These are phyloP conservation scores for Podaxis sp. DNA, from an alignment of 768 basidiomycete genomes.

Conservation along the genomic window DNA sequence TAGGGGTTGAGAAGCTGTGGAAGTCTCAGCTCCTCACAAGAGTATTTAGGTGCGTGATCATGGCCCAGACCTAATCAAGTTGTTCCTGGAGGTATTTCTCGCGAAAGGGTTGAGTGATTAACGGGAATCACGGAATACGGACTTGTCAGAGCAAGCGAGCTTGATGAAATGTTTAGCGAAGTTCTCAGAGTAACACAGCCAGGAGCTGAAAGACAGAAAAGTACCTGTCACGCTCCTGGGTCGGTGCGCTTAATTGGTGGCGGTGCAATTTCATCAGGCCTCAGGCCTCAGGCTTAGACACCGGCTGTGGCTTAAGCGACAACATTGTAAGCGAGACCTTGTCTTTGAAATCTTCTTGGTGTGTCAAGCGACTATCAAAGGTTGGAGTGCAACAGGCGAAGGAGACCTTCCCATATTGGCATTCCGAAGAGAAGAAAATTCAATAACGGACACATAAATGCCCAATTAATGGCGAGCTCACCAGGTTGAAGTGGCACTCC, in stretches of 20 bases:
- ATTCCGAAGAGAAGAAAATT: background rate
- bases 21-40: background rate
- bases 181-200: slow-evolving; percentile 15
- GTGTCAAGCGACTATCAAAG: background rate
- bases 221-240: background rate
- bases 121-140: slow-evolving; percentile 10
- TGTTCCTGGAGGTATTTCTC: slow-evolving; percentile 3
- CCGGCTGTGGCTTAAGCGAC: background rate
- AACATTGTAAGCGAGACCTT: background rate
- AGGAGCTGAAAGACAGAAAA: slow-evolving; percentile 6
- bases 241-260: slow-evolving; percentile 7
- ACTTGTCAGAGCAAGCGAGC: slow-evolving; percentile 10
- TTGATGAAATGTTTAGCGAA: slow-evolving; percentile 8
- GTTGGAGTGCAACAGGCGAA: background rate
- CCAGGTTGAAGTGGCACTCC: background rate
- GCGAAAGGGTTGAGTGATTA: background rate
- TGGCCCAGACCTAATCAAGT: background rate
- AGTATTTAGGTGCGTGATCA: background rate
- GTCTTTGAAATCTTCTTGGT: background rate
- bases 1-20: background rate
- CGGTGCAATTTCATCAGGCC: slow-evolving; percentile 12
- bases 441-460: background rate
- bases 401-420: background rate
- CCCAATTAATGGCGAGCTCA: background rate
- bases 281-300: background rate